Base-by-base conservation (phyloP, 192 early-diverging fungal species). In the Coemansia sp. region DNA sequence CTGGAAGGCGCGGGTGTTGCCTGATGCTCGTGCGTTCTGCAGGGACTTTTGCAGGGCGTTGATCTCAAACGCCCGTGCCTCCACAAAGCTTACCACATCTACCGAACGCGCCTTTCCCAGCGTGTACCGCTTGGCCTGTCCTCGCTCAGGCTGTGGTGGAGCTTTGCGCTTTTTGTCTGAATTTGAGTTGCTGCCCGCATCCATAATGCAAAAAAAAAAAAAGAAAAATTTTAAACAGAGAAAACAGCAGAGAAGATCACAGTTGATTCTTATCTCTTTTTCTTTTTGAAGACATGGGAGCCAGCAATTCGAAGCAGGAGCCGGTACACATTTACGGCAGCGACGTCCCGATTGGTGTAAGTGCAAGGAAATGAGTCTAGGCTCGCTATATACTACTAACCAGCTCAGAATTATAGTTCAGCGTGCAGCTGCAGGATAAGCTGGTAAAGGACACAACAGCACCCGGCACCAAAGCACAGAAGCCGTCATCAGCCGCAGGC, bases 51-150 rank as follows among this genome's bases (percentile, higher is more conserved):
- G 88, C 81, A 97, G 86, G 6, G 90, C 81, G 50, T 84, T 86
- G 51, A 97, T 87, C 71, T 97, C 94, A 59, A 87, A 88, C 11
- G 91, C 82, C 3, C 93, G 86, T 3, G 91, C 86, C 73, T 88
- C 73, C 16, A 77, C 73, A 53, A 77, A 76, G 36, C 61, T 63
- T 2, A 47, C 62, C 16, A 78, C 75, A 10, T 71, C 69, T 7
- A 78, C 43, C 2, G 70, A 38, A 10, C 75, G 69, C 18, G 75
- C 75, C 61, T 63, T 67, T 7, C 57, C 63, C 14, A 77, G 73
- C 59, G 68, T 65, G 57, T 59, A 59, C 13, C 14, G 51, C 15
- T 13, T 14, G 16, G 15, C 31, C 15, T 16, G 28, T 10, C 31
- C 31, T 8, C 49, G 33, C 18, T 36, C 49, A 9, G 49, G 28